These are phyloP conservation scores for Kwoniella bestiolae DNA, from an alignment of 768 basidiomycete genomes.

Conservation along the genomic window DNA sequence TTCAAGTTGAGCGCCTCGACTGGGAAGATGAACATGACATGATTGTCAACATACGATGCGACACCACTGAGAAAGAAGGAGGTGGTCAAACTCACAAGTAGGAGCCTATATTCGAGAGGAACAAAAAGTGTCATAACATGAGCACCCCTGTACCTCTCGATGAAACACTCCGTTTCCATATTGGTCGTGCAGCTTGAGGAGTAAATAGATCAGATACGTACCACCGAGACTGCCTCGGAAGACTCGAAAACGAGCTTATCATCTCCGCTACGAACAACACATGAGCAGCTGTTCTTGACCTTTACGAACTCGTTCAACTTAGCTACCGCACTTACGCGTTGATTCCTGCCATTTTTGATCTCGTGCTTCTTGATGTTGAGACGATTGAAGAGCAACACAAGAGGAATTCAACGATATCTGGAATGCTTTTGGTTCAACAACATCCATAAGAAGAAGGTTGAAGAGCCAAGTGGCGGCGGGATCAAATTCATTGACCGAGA, in stretches of 20 bases:
- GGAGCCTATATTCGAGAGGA: constrained; percentile 56
- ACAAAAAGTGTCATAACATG: constrained; percentile 52
- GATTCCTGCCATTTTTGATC: constrained; percentile 37
- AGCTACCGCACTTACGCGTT: constrained; percentile 26
- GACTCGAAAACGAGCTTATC: constrained; percentile 80
- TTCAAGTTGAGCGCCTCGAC: constrained; percentile 58
- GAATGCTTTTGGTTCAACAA: no score
- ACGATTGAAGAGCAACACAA: background rate
- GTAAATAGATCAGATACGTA: constrained; percentile 58
- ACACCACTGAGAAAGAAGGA: background rate
- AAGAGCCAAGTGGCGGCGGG: constrained; percentile 1
- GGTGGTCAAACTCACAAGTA: constrained; percentile 52
- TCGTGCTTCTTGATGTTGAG: background rate
- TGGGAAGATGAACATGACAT: constrained; percentile 13
- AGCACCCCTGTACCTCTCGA: constrained; percentile 55
- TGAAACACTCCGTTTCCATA: constrained; percentile 31
- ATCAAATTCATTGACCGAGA: background rate
- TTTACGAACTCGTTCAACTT: no score
- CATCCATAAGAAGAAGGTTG: background rate
- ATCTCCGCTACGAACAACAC: constrained; percentile 68
- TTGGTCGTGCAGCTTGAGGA: constrained; percentile 20
- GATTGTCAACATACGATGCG: constrained; percentile 18
- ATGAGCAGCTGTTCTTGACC: background rate
- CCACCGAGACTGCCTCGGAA: constrained; percentile 76
- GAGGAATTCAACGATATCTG: no score